These are phyloP conservation scores for Fusarium sp. DNA, from an alignment of 2,329 filamentous ascomycete genomes.

Conservation along the genomic window DNA sequence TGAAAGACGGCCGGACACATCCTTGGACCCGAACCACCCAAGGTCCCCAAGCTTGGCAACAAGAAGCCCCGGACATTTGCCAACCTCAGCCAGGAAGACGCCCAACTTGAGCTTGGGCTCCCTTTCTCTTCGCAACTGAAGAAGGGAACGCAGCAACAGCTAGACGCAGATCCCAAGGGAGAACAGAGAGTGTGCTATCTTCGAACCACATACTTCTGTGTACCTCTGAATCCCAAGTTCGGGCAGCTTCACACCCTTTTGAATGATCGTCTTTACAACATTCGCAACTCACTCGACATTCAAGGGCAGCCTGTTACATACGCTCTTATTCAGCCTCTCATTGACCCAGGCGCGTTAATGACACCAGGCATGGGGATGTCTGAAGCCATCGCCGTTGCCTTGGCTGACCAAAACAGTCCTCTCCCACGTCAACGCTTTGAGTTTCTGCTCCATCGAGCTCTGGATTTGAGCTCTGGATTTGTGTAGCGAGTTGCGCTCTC, in stretches of 20 bases:
- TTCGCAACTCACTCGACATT: constrained; percentile 10
- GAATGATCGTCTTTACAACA: constrained; percentile 1
- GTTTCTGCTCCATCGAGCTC: background rate
- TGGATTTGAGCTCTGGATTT: constrained; percentile 17
- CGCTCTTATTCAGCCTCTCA: background rate
- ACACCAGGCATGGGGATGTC: background rate
- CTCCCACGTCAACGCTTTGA: constrained; percentile 9
- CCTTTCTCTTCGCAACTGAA: background rate
- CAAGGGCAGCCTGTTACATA: background rate
- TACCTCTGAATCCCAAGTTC: background rate
- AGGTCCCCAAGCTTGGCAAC: background rate
- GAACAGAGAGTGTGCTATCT: background rate
- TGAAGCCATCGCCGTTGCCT: background rate
- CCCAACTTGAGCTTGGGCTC: background rate
- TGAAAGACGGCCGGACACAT: background rate
- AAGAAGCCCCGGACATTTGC: background rate
- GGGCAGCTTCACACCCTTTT: background rate
- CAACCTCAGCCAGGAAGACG: background rate
- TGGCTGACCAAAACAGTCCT: background rate
- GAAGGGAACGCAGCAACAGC: background rate
- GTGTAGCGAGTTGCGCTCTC: background rate
- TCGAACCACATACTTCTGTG: background rate
- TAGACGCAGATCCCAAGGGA: background rate
- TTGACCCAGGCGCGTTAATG: constrained; percentile 1
- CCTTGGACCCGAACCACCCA: background rate